phyloP scores from a whole-genome alignment of 2,329 filamentous ascomycete genomes.

The Xylaria arbuscula region DNA sequence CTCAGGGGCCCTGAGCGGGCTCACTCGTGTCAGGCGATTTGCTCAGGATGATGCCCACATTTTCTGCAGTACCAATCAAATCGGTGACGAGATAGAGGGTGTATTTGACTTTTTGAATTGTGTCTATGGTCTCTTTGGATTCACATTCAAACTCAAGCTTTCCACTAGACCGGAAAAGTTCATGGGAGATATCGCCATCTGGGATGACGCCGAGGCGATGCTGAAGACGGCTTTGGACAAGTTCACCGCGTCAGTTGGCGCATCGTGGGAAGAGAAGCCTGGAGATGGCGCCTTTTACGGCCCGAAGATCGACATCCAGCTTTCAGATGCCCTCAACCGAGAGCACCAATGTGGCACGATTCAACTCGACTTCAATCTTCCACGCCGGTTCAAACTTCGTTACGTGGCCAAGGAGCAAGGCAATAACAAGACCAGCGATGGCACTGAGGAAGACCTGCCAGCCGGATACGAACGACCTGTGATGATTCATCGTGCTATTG shows the following conservation, averaged over 20 bases:
- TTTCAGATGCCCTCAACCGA: background rate
- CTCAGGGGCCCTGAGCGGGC: background rate
- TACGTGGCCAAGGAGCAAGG: constrained; percentile 4
- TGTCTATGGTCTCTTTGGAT: background rate
- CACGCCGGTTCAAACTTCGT: background rate
- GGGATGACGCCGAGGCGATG: background rate
- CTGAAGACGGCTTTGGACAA: no score
- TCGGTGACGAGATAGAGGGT: background rate
- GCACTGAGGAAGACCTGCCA: background rate
- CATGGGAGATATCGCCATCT: background rate
- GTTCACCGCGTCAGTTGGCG: no score
- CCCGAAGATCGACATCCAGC: background rate
- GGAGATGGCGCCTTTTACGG: no score
- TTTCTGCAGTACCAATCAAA: background rate
- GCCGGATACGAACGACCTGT: background rate
- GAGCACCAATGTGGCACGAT: constrained; percentile 2
- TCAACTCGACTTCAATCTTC: background rate
- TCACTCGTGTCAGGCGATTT: background rate
- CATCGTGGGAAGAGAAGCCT: no score
- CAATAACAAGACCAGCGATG: background rate
- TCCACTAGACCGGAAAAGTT: background rate
- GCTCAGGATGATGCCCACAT: background rate
- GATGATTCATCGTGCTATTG: constrained; percentile 2
- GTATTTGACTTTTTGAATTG: background rate
- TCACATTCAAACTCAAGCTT: background rate